Evolutionary conservation across 345 rosid species (phyloP).

Genomic region (Reutealis trisperma): DNA sequence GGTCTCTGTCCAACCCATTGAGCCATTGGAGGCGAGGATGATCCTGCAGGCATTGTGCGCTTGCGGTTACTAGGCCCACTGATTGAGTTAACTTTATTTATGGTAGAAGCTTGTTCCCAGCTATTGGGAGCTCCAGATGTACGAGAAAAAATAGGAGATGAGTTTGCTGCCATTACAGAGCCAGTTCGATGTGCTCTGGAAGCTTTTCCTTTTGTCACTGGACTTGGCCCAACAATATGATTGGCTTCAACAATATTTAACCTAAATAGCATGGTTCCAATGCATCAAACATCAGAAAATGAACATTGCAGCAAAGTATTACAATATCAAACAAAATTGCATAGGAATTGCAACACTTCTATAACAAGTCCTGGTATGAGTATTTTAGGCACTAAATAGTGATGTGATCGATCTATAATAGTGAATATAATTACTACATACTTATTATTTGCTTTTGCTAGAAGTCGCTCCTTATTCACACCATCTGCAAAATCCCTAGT

Average conservation of each 20-base stretch:
- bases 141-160: conserved; percentile 44
- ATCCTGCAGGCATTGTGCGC: conserved; percentile 46
- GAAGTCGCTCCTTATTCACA: conserved; percentile 42
- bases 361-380: conserved; percentile 1
- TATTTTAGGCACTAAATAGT: not conserved
- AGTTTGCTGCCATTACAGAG: conserved; percentile 34
- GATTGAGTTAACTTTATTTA: conserved; percentile 36
- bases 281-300: conserved; percentile 2
- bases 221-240: conserved; percentile 33
- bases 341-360: conserved; percentile 1
- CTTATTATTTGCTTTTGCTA: conserved; percentile 46
- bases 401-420: not conserved
- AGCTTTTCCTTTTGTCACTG: conserved; percentile 48
- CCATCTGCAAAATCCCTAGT: conserved; percentile 42
- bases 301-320: not conserved
- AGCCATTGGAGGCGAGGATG: conserved; percentile 54
- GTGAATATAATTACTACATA: conserved; percentile 30
- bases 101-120: conserved; percentile 43
- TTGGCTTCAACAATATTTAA: conserved; percentile 40
- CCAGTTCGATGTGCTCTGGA: conserved; percentile 51
- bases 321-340: not conserved
- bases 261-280: conserved; percentile 34
- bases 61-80: conserved; percentile 46
- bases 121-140: conserved; percentile 37
- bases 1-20: conserved; percentile 65